These are phyloP conservation scores for Zangia roseola DNA, from an alignment of 768 basidiomycete genomes.

Conservation along the genomic window DNA sequence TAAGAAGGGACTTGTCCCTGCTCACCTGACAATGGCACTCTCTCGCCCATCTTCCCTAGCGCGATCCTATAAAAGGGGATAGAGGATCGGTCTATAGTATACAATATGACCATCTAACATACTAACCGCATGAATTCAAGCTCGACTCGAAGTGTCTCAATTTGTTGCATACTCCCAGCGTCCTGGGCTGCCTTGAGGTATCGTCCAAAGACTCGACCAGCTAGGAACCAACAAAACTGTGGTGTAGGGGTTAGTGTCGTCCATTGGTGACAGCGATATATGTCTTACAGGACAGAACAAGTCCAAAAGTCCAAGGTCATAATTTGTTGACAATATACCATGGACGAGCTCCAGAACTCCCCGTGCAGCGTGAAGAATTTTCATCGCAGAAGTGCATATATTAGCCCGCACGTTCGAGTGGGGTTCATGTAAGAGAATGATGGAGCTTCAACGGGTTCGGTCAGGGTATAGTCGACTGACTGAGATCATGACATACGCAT, in stretches of 20 bases:
- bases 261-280: neutral
- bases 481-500: constrained; percentile 29
- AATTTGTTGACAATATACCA: constrained; percentile 65
- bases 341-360: constrained; percentile 67
- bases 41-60: constrained; percentile 60
- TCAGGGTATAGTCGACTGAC: constrained; percentile 37
- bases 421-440: constrained; percentile 72
- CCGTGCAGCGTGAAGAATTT: constrained; percentile 65
- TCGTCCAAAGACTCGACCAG: constrained; percentile 62
- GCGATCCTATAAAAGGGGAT: constrained; percentile 42
- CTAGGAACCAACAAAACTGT: constrained; percentile 69
- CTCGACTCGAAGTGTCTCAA: constrained; percentile 58
- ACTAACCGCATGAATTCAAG: constrained; percentile 67
- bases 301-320: constrained; percentile 67
- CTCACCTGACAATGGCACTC: constrained; percentile 61
- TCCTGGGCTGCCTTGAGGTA: constrained; percentile 66
- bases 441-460: constrained; percentile 43
- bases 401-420: constrained; percentile 59
- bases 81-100: neutral
- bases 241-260: neutral
- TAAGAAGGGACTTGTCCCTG: constrained; percentile 1
- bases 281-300: constrained; percentile 62
- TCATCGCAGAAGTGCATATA: constrained; percentile 67
- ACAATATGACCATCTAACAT: neutral
- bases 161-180: constrained; percentile 53